Conservation (phyloP, 129 eudicot species). For the Centaurea solstitialis region DNA sequence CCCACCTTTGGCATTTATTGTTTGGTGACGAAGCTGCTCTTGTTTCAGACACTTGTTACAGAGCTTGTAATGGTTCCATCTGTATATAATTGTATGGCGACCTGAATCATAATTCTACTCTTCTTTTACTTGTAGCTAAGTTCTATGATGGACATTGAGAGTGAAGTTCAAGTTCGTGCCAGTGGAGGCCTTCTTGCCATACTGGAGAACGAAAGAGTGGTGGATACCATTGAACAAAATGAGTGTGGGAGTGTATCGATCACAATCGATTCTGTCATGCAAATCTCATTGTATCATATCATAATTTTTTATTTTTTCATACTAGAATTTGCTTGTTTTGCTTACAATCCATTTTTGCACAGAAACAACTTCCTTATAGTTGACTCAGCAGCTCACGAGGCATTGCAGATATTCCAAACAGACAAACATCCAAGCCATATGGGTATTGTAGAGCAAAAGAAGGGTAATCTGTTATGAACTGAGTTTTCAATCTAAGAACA, state of each 20-base stretch:
- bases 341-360: conserved; percentile 3
- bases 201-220: conserved; percentile 80
- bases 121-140: conserved; percentile 61
- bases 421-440: conserved; percentile 98
- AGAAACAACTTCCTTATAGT: conserved; percentile 92
- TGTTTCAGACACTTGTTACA: neutral
- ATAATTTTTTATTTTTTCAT: neutral
- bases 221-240: conserved; percentile 81
- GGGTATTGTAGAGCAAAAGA: conserved; percentile 96
- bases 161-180: conserved; percentile 98
- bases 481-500: too few species aligned
- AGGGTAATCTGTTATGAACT: conserved; percentile 46
- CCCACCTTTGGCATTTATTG: neutral
- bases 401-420: conserved; percentile 89
- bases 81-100: conserved; percentile 4
- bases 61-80: neutral
- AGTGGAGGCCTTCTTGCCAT: conserved; percentile 99
- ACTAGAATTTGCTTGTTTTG: conserved; percentile 14
- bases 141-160: conserved; percentile 89
- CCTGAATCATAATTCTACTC: conserved; percentile 9
- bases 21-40: neutral
- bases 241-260: conserved; percentile 77
- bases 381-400: conserved; percentile 90
- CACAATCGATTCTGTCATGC: conserved; percentile 61
- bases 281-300: conserved; percentile 74